Evolutionary conservation across 345 rosid species (phyloP), one percentile per base, ranked within the genome.

Genomic region (Clausena lansium): DNA sequence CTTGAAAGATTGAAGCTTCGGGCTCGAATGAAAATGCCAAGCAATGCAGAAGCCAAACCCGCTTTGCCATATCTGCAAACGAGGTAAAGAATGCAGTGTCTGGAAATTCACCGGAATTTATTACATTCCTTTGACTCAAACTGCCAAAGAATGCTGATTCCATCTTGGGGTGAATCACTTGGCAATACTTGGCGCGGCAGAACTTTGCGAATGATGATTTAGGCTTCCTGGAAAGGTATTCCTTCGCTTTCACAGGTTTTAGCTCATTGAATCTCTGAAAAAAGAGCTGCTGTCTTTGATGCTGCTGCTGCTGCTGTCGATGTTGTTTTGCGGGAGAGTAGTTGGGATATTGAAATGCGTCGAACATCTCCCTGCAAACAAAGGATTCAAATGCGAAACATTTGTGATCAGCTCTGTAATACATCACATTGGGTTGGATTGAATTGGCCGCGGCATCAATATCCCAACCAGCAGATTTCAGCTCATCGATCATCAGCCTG

Each of bases 1-100:
- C 93, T 83, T 84, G 93, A 79, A 92, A 96, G 85, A 92, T 83
- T 0, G 88, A 84, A 70, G 88, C 97, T 77, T 87, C 85, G 0
- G 95, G 89, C 41, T 87, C 84, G 24, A 87, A 90, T 4, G 97
- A 91, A 84, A 88, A 90, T 13, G 97, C 98, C 27, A 96, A 78
- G 83, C 97, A 94, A 78, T 96, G 97, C 25, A 94, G 82, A 11
- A 94, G 91, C 99, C 98, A 96, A 8, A 91, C 89, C 74, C 92
- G 77, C 85, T 83, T 94, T n/a, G 99, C 97, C 93, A 90, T 88
- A 75, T 94, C 98, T 0, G 88, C 82, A 68, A 91, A 96, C 24
- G 79, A 50, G 10, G 74, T 47, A 27, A 88, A 89, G 75, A 94
- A 92, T 0, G 35, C 66, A 2, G 89, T 85, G 66, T 87, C 93